Percentiles rank a stretch among this genome's conserved stretches.
Conservation (phyloP, 2,329 filamentous ascomycete species). For the Cyanodermella asteris region DNA sequence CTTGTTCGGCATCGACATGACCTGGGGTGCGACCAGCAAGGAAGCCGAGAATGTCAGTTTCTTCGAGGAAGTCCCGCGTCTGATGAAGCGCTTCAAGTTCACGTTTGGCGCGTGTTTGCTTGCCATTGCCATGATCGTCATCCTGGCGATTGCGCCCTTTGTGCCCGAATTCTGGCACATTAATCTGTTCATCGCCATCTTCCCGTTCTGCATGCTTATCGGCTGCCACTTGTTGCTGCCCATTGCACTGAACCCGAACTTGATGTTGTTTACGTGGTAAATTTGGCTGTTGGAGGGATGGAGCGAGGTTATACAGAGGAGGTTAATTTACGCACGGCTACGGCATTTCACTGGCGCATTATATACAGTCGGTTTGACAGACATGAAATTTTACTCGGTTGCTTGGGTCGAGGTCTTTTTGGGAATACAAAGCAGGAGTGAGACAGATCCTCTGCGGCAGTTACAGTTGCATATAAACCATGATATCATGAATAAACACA, state of each 20-base stretch:
- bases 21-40: constrained; percentile 9
- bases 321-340: background rate
- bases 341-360: background rate
- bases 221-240: constrained; percentile 35
- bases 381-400: too few species aligned
- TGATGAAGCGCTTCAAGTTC: constrained; percentile 33
- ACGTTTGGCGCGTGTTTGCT: constrained; percentile 23
- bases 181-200: constrained; percentile 35
- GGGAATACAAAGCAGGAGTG: too few species aligned
- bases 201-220: constrained; percentile 31
- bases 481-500: too few species aligned
- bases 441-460: too few species aligned
- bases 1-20: constrained; percentile 23
- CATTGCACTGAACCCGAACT: constrained; percentile 36
- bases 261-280: constrained; percentile 43
- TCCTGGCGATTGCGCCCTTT: constrained; percentile 16
- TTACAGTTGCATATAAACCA: too few species aligned
- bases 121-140: constrained; percentile 26
- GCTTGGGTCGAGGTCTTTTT: too few species aligned
- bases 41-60: constrained; percentile 35
- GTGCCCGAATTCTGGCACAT: constrained; percentile 35
- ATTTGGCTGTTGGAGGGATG: too few species aligned
- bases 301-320: too few species aligned
- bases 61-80: constrained; percentile 31
- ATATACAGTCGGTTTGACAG: background rate